Evolutionary conservation across 2,329 filamentous ascomycete species (phyloP).

Genomic region (Penicillium verrucosum): DNA sequence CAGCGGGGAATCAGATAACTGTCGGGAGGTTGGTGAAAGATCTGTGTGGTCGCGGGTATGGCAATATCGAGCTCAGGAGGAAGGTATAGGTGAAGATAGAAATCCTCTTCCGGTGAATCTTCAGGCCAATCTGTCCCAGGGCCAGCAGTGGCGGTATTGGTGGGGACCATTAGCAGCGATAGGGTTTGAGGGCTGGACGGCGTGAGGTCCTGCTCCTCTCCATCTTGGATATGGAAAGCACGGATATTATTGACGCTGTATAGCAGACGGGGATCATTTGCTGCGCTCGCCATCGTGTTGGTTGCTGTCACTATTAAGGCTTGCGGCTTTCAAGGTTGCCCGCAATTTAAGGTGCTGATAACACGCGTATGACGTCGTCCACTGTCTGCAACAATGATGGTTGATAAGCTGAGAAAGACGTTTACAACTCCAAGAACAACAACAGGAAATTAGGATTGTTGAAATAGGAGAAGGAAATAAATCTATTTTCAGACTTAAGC

Average conservation of each 20-base stretch:
- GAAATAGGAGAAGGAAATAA: not conserved
- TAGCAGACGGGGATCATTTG: conserved; percentile 39
- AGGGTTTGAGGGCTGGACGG: conserved; percentile 84
- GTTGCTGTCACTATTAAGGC: not conserved
- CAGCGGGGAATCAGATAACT: conserved; percentile 95
- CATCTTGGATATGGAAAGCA: conserved; percentile 87
- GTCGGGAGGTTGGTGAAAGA: conserved; percentile 89
- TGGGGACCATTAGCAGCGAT: conserved; percentile 93
- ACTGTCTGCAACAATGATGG: not conserved
- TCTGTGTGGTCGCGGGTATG: conserved; percentile 90
- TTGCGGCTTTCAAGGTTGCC: not conserved
- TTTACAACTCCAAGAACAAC: not conserved
- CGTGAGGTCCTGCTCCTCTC: conserved; percentile 77
- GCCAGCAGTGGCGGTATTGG: conserved; percentile 62
- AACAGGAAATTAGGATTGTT: not conserved
- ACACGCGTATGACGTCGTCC: conserved; percentile 22
- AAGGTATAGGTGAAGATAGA: conserved; percentile 92
- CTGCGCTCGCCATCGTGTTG: conserved; percentile 25
- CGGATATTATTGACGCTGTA: conserved; percentile 71
- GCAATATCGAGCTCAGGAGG: conserved; percentile 92
- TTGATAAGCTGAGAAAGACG: not conserved
- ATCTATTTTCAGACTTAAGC: not conserved
- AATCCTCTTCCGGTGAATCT: conserved; percentile 77
- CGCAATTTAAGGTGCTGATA: conserved; percentile 13
- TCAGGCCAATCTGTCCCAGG: conserved; percentile 58